A percentile compares a stretch with the other conserved stretches of the same genome.
phyloP scores from a whole-genome alignment of 306 rosid species.

The Dalbergia cultrata region DNA sequence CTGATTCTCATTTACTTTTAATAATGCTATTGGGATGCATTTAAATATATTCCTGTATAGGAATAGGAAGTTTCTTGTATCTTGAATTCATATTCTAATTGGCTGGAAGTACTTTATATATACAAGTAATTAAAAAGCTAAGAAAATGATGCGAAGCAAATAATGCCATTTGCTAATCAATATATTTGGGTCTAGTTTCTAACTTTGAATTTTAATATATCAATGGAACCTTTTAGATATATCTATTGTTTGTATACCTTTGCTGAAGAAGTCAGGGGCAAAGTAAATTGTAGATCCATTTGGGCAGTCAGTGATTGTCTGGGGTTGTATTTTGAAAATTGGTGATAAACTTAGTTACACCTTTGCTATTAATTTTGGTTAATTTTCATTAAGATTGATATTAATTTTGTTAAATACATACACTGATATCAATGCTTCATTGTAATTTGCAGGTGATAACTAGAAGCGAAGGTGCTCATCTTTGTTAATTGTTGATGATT shows the following conservation, averaged over 20 bases:
- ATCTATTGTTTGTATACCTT: conserved; percentile 8
- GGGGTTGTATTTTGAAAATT: conserved; percentile 14
- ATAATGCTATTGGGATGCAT: conserved; percentile 17
- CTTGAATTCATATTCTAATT: conserved; percentile 29
- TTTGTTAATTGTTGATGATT: too few relatives aligned
- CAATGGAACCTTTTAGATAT: background rate
- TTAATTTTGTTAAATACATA: too few relatives aligned
- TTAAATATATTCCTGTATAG: conserved; percentile 18
- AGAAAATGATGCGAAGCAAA: conserved; percentile 6
- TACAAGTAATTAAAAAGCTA: conserved; percentile 18
- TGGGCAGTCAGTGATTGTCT: background rate
- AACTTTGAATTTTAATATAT: background rate
- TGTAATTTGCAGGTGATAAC: too few relatives aligned
- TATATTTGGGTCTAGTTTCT: background rate
- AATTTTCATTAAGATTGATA: too few relatives aligned
- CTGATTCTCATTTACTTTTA: conserved; percentile 14
- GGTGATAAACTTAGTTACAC: conserved; percentile 9
- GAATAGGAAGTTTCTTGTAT: background rate
- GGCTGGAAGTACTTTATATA: conserved; percentile 18
- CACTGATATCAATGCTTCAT: too few relatives aligned
- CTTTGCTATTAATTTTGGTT: too few relatives aligned
- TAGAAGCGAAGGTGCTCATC: too few relatives aligned
- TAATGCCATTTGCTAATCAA: conserved; percentile 7
- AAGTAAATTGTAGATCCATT: conserved; percentile 15
- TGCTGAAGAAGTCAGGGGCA: background rate